Conservation (phyloP, 257 asterid genomes). For the Solanum acaule region DNA sequence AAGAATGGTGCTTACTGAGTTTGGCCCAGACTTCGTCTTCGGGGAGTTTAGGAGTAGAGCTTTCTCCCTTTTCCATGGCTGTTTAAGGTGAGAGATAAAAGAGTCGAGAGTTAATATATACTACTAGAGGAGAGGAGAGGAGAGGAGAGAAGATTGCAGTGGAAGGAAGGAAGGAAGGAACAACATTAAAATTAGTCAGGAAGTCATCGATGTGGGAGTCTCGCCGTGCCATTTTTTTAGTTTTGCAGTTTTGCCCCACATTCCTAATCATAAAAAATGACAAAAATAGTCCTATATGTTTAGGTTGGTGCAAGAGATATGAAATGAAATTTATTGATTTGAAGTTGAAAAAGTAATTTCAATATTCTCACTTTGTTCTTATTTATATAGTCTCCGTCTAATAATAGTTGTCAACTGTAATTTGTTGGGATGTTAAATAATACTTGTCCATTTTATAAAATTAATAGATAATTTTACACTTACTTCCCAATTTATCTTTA, state of each 20-base stretch:
- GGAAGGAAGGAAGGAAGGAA: background rate
- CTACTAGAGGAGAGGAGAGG: too few relatives aligned
- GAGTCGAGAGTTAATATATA: background rate
- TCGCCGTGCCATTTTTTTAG: background rate
- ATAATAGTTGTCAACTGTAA: too few relatives aligned
- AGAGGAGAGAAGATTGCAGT: background rate
- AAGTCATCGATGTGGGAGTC: background rate
- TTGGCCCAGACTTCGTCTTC: constrained; percentile 57
- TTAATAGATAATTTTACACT: background rate
- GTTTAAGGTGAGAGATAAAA: background rate
- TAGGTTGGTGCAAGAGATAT: background rate
- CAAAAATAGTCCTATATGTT: background rate
- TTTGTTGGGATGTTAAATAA: too few relatives aligned
- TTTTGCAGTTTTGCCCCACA: background rate
- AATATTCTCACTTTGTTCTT: too few relatives aligned
- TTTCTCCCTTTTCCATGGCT: constrained; percentile 65
- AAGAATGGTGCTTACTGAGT: constrained; percentile 39
- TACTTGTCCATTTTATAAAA: too few relatives aligned
- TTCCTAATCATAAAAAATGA: background rate
- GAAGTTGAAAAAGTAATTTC: background rate
- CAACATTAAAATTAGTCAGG: background rate
- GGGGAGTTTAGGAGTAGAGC: constrained; percentile 33
- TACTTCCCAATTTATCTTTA: background rate
- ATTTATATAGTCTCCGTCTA: too few relatives aligned
- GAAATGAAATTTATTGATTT: background rate